Base-by-base conservation (phyloP, 1,139 yeast species). In the Candida mesenterica region DNA sequence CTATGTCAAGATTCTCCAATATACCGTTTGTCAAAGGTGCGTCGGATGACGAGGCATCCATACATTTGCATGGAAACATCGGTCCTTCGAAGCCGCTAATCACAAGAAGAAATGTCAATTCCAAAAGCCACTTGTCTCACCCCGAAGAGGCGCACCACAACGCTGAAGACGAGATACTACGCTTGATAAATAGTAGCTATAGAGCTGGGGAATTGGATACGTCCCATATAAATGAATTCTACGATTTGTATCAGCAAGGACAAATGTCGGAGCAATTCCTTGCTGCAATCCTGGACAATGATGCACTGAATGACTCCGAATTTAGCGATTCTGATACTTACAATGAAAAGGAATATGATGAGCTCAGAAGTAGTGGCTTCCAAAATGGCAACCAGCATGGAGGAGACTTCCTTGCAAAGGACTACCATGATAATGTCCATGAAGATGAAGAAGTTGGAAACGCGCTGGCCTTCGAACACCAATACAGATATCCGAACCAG, bases 11-110 rank as follows among this genome's bases (percentile, higher is more conserved):
- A n/a, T n/a, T n/a, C n/a, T n/a, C n/a, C 9, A 19, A 63, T 61
- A 66, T 48, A 53, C 15, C 57, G 59, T 9, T 66, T 66, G 39
- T 70, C 70, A 4, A 51, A 51, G 28, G 54, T 68, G 6, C 76
- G 75, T 4, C 72, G 0, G 75, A 68, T 38, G 75, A 69, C 31
- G 74, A 68, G 29, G 64, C 62, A 0, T 68, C 76, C 13, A 62
- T 69, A 23, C 75, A 70, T 44, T 44, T 67, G 17, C 55, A 64
- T 38, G 52, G 61, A 28, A 55, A 52, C 6, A 63, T 70, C 2
- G 73, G 74, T 0, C 69, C 68, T 1, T 62, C 73, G 1, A 46
- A 50, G 10, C 75, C 76, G 1, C 50, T 68, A 13, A 51, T 49
- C 13, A 39, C 43, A 15, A 34, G 29, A 30, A 35, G 25, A 13